Conservation (phyloP, 1,284 basidiomycete species). For the Mrakiaceae sp. region DNA sequence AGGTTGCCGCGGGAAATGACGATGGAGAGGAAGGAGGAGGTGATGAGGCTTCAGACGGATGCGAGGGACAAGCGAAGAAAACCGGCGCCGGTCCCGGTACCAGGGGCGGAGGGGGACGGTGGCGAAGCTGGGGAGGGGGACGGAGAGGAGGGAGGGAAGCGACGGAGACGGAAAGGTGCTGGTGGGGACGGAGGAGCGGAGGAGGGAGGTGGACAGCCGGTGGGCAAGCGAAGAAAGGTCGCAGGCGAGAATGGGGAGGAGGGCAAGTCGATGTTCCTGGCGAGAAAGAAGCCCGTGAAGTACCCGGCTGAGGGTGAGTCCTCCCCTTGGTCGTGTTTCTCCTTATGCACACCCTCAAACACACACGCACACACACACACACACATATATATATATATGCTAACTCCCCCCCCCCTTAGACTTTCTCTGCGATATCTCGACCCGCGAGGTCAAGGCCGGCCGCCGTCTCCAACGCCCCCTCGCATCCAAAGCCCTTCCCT, state of each 20-base stretch:
- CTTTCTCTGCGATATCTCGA: slow-evolving; percentile 61
- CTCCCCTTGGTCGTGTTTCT: not conserved
- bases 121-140: slow-evolving; percentile 42
- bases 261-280: slow-evolving; percentile 25
- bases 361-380: slow-evolving; percentile 11
- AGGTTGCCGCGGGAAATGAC: slow-evolving; percentile 74
- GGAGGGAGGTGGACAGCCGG: not conserved
- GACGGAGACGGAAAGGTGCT: slow-evolving; percentile 8
- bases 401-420: slow-evolving; percentile 54
- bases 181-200: slow-evolving; percentile 15
- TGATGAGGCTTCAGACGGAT: slow-evolving; percentile 72
- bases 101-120: slow-evolving; percentile 44
- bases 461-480: slow-evolving; percentile 51
- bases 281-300: slow-evolving; percentile 80
- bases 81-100: too few species aligned
- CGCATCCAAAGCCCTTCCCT: slow-evolving; percentile 54
- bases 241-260: not conserved
- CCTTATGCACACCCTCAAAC: slow-evolving; percentile 28
- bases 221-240: slow-evolving; percentile 3
- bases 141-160: slow-evolving; percentile 41
- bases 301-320: slow-evolving; percentile 44
- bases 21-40: slow-evolving; percentile 64
- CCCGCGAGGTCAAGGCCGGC: slow-evolving; percentile 65
- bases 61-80: slow-evolving; percentile 55
- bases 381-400: too few species aligned